Percentiles rank a stretch among this genome's conserved stretches.
These are phyloP conservation scores for Gypsophila paniculata DNA, from an alignment of 179 eudicot genomes.

Conservation along the genomic window DNA sequence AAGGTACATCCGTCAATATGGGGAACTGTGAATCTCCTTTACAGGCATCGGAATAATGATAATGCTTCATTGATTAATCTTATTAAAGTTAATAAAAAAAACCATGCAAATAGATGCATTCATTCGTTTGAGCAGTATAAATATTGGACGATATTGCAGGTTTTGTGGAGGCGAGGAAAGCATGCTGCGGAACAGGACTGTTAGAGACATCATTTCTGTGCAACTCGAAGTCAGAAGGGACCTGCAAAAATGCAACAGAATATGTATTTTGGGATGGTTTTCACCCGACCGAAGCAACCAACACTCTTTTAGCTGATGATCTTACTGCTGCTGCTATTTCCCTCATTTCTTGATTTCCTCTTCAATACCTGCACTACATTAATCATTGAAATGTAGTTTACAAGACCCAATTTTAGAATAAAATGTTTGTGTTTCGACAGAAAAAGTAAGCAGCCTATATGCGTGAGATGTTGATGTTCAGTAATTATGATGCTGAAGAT, in stretches of 20 bases:
- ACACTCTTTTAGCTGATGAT: conserved; percentile 57
- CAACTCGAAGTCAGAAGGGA: conserved; percentile 61
- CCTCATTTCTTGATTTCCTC: conserved; percentile 46
- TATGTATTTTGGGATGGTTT: conserved; percentile 93
- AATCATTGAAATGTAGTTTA: background rate
- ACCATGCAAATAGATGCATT: no score
- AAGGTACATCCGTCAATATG: no score
- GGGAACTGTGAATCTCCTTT: no score
- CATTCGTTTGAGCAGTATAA: no score
- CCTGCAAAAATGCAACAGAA: conserved; percentile 72
- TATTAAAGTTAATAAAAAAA: no score
- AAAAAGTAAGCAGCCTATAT: background rate
- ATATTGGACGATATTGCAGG: no score
- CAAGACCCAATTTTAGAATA: background rate
- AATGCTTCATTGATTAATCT: no score
- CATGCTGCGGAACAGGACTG: conserved; percentile 87
- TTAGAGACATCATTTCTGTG: conserved; percentile 71
- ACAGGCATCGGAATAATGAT: no score
- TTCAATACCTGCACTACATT: background rate
- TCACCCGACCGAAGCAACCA: conserved; percentile 86
- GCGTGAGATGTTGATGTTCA: background rate
- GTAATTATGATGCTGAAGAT: background rate
- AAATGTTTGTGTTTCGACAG: background rate
- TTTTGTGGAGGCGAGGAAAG: conserved; percentile 74
- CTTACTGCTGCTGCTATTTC: conserved; percentile 58